Evolutionary conservation across 805 yeast genomes (phyloP), one percentile per base, ranked within the genome.

Genomic region (Lachancea nothofagi): DNA sequence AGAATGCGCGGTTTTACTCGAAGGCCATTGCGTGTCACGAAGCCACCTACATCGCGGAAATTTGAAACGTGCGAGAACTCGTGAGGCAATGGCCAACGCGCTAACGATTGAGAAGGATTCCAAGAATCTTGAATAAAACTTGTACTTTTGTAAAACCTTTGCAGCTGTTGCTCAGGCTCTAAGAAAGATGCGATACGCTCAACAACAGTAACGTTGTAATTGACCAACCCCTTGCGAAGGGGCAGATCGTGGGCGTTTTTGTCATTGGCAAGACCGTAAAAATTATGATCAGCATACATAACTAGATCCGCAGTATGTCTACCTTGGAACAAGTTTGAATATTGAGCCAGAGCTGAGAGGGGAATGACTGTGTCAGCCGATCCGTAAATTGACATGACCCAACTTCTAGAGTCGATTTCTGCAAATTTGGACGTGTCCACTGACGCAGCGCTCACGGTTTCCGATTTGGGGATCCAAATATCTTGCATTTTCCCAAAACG

Each of bases 21-120:
- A 2, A 54, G 60, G 7, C 57, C 59, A 17, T 59, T 56, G 7
- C 47, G 46, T 0, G 77, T 61, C 38, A 59, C 62, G 56, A 82
- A 86, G 10, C 94, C 95, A 1, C 95, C 96, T 41, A 80, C 55
- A 52, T 87, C 95, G 46, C 96, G 69, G 51, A 84, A 81, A 51
- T 86, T 86, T 29, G 72, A 59, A 15, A 84, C 73, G 5, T 48
- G 45, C 2, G 59, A 54, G 23, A 46, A 47, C 2, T 39, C 38
- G 33, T 44, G 41, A 4, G 57, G 53, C 14, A 53, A 46, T 4
- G 55, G 53, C 56, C 55, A 52, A 18, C 60, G 47, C 2, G 50
- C 34, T 15, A 37, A 32, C n/a, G 43, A 28, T 10, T 40, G 44
- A 1, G 51, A 43, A 9, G 53, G 48, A 33, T 46, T 48, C 20